A percentile compares a stretch with the other conserved stretches of the same genome.
phyloP scores from a whole-genome alignment of 441 rosid genomes.

The Theobroma grandiflorum region DNA sequence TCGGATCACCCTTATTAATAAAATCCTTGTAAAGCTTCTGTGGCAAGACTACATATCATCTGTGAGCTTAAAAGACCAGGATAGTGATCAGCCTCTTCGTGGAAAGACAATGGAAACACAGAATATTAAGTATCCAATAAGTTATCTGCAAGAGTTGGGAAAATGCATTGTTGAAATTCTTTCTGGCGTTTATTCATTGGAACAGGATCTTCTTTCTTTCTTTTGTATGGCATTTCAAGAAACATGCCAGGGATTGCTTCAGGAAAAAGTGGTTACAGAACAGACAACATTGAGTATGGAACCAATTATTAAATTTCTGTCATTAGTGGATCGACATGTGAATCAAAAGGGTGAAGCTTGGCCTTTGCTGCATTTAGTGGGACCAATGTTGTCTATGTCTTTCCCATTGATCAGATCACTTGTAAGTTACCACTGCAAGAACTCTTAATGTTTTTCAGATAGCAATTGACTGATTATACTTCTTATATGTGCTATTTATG shows the following conservation, averaged over 20 bases:
- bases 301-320: slow-evolving; percentile 65
- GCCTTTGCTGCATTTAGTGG: slow-evolving; percentile 75
- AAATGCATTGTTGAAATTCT: slow-evolving; percentile 83
- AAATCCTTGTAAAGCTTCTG: slow-evolving; percentile 75
- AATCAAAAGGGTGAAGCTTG: slow-evolving; percentile 69
- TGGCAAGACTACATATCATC: slow-evolving; percentile 73
- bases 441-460: not conserved
- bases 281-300: slow-evolving; percentile 48
- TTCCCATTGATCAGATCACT: slow-evolving; percentile 75
- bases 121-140: slow-evolving; percentile 43
- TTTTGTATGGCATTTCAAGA: slow-evolving; percentile 68
- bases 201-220: slow-evolving; percentile 61
- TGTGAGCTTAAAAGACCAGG: slow-evolving; percentile 41
- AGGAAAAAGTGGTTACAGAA: slow-evolving; percentile 52
- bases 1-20: slow-evolving; percentile 61
- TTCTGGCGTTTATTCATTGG: slow-evolving; percentile 60
- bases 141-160: slow-evolving; percentile 75
- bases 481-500: slow-evolving; percentile 11
- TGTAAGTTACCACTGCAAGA: slow-evolving; percentile 61
- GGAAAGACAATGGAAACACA: slow-evolving; percentile 47
- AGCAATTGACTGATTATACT: not conserved
- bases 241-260: slow-evolving; percentile 57
- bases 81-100: slow-evolving; percentile 36
- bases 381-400: slow-evolving; percentile 73
- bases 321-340: slow-evolving; percentile 55